These are phyloP conservation scores for Chlamydomonas asymmetrica DNA, from an alignment of 139 green algal species.

Conservation along the genomic window DNA sequence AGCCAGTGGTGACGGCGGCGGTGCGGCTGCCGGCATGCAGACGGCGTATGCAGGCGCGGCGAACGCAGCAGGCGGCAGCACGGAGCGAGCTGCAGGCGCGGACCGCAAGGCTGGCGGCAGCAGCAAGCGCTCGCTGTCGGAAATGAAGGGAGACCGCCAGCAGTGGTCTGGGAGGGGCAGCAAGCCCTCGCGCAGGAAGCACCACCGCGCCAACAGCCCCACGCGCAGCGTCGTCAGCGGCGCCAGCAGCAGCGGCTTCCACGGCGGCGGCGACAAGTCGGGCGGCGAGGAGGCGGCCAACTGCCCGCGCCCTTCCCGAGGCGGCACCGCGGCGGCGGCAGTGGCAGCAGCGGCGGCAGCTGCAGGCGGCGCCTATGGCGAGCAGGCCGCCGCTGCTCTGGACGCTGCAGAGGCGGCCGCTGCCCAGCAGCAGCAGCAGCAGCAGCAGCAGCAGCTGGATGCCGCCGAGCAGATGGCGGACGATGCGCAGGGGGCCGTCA, in stretches of 20 bases:
- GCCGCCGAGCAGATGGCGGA: too few relatives aligned
- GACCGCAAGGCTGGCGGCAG: background rate
- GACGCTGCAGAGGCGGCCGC: constrained; percentile 9
- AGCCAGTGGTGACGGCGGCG: background rate
- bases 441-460: too few relatives aligned
- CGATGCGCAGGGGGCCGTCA: background rate
- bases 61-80: too few relatives aligned
- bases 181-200: constrained; percentile 30
- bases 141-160: too few relatives aligned
- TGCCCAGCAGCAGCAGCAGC: constrained; percentile 2
- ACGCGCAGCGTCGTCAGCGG: constrained; percentile 39
- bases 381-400: constrained; percentile 21
- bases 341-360: too few relatives aligned
- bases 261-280: constrained; percentile 30
- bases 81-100: too few relatives aligned
- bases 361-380: background rate
- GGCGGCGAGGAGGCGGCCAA: constrained; percentile 45
- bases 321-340: background rate
- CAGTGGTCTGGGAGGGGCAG: background rate
- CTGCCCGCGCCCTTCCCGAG: constrained; percentile 34
- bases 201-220: constrained; percentile 35
- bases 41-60: too few relatives aligned
- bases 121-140: too few relatives aligned
- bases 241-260: constrained; percentile 48
- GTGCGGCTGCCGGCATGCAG: too few relatives aligned